Evolutionary conservation across 2,329 filamentous ascomycete species (phyloP), one percentile per base, ranked within the genome.

Genomic region (Penicillium sp.): DNA sequence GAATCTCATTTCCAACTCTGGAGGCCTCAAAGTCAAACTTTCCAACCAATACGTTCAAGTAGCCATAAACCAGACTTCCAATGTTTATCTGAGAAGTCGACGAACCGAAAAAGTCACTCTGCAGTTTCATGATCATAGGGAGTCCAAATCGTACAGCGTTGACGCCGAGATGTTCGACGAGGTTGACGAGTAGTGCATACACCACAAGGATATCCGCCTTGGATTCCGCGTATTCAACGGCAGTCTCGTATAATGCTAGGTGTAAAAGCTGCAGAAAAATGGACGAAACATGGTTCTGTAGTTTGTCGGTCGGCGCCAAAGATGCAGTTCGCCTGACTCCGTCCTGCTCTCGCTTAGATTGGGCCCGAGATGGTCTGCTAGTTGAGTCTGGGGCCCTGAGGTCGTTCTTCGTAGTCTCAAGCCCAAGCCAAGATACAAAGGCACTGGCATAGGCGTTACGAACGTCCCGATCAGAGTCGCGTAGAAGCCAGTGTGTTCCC

Each of bases 401-500:
- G 64, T 95, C 89, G 5, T 77, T 76, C 57, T 78, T 80, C 1
- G 82, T 87, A 18, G 90, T 89, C 72, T 96, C 91, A n/a, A 87
- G 78, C 56, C 88, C 84, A 52, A 97, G 79, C 91, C 93, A 99
- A 0, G 89, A 89, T 42, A 90, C 72, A 16, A 97, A 73, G 4
- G 91, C 89, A 70, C 96, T 90, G 6, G 87, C 84, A 64, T 97
- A 99, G 0, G 91, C 90, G 68, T 87, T 87, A 54, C 92, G 85
- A 33, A 97, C 91, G 30, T 84, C 81, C 30, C 84, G 84, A 65
- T 92, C 87, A 0, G 84, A 81, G 66, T 97, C 93, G 38, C 89
- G 86, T 20, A 97, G 77, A 46, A 97, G 83, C 90, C 91, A 96
- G 60, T 97, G 91, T 0, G 92, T 96, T n/a, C 90, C 91, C 71